phyloP scores from a whole-genome alignment of 2,329 filamentous ascomycete genomes.

The Parastagonospora avenae region DNA sequence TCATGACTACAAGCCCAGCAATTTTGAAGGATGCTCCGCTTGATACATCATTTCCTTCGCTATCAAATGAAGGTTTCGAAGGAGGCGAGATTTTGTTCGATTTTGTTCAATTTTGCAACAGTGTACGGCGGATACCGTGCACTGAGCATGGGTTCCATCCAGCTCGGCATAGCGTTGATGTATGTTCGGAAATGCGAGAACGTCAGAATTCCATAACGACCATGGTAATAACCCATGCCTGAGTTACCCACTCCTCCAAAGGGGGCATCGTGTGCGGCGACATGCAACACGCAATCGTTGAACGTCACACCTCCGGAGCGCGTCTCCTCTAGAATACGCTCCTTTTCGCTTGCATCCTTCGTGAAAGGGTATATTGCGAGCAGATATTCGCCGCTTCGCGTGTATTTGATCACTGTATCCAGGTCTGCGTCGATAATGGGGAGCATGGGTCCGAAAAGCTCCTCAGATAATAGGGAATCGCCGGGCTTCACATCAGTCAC shows the following conservation, averaged over 20 bases:
- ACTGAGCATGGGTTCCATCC: not conserved
- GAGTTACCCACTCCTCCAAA: constrained; percentile 4
- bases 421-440: constrained; percentile 47
- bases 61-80: no score
- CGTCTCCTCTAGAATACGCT: not conserved
- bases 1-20: no score
- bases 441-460: constrained; percentile 54
- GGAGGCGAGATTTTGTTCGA: no score
- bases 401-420: not conserved
- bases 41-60: no score
- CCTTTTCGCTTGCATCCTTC: not conserved
- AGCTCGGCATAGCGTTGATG: not conserved
- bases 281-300: constrained; percentile 1
- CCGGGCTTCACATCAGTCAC: constrained; percentile 42
- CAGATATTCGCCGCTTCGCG: not conserved
- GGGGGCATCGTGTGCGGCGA: not conserved
- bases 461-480: constrained; percentile 52
- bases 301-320: constrained; percentile 2
- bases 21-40: no score
- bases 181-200: not conserved
- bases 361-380: constrained; percentile 1
- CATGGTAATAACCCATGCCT: not conserved
- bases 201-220: not conserved
- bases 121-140: constrained; percentile 2
- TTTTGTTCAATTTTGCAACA: no score